A percentile compares a stretch with the other conserved stretches of the same genome.
Evolutionary conservation across 2,329 filamentous ascomycete species (phyloP).

Genomic region (Colletotrichum viniferum): DNA sequence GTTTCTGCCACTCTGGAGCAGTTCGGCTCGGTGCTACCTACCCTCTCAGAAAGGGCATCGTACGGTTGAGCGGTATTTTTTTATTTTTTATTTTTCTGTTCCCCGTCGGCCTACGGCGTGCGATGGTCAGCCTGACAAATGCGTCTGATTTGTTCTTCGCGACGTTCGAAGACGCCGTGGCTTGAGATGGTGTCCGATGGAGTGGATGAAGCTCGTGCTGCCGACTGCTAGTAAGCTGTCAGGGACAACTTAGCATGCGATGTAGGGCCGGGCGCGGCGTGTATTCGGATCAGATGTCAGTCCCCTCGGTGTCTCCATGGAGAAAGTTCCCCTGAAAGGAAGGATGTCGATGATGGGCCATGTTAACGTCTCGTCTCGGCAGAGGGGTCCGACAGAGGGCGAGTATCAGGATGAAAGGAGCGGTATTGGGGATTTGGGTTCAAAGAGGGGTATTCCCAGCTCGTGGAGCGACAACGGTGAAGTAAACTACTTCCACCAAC

Average conservation of each 20-base stretch:
- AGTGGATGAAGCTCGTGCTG: background rate
- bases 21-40: constrained; percentile 3
- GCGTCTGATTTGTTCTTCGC: background rate
- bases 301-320: background rate
- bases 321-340: background rate
- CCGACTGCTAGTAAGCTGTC: background rate
- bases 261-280: background rate
- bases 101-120: background rate
- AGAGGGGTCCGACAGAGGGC: background rate
- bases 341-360: background rate
- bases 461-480: background rate
- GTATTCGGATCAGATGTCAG: constrained; percentile 4
- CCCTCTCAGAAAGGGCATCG: constrained; percentile 8
- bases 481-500: background rate
- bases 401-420: background rate
- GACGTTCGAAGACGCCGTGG: background rate
- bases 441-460: constrained; percentile 14
- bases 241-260: background rate
- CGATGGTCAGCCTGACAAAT: constrained; percentile 4
- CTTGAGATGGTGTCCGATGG: background rate
- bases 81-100: background rate
- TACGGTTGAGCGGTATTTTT: constrained; percentile 1
- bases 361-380: background rate
- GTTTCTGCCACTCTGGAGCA: background rate
- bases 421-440: background rate